Conservation (phyloP, 345 rosid genomes). For the Acer campestre region DNA sequence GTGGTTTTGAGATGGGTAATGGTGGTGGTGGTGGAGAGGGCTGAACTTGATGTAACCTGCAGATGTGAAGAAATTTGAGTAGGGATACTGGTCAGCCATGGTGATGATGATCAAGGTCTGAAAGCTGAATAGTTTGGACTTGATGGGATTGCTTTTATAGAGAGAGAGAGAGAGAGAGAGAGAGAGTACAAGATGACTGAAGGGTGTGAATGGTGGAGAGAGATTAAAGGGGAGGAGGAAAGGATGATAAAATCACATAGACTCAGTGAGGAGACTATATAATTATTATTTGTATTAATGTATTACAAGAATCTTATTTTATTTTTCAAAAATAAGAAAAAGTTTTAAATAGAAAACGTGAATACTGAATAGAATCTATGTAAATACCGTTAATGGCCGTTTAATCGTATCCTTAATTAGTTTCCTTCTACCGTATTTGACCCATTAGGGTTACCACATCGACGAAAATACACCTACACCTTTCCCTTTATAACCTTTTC, state of each 20-base stretch:
- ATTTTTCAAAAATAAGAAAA: neutral
- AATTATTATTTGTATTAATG: constrained; percentile 2
- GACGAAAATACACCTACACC: neutral
- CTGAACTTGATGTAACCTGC: constrained; percentile 51
- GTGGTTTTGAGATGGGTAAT: constrained; percentile 37
- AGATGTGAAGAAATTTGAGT: constrained; percentile 60
- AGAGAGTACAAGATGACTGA: constrained; percentile 49
- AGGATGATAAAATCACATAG: neutral
- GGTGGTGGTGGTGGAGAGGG: constrained; percentile 39
- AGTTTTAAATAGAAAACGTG: neutral
- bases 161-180: constrained; percentile 31
- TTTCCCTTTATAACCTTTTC: neutral
- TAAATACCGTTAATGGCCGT: constrained; percentile 25
- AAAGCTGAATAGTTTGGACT: constrained; percentile 33
- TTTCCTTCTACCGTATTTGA: constrained; percentile 7
- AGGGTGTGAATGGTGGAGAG: constrained; percentile 48
- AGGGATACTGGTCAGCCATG: constrained; percentile 87
- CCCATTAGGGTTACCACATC: neutral
- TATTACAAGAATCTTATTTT: constrained; percentile 6
- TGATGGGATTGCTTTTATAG: constrained; percentile 61
- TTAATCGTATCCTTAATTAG: constrained; percentile 12
- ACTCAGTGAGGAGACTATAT: neutral
- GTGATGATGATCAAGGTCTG: constrained; percentile 25
- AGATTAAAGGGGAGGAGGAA: constrained; percentile 15
- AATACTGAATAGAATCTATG: constrained; percentile 15